Percentiles rank a stretch among this genome's conserved stretches.
Evolutionary conservation across 345 rosid species (phyloP).

Genomic region (Eucalyptus tenuipes): DNA sequence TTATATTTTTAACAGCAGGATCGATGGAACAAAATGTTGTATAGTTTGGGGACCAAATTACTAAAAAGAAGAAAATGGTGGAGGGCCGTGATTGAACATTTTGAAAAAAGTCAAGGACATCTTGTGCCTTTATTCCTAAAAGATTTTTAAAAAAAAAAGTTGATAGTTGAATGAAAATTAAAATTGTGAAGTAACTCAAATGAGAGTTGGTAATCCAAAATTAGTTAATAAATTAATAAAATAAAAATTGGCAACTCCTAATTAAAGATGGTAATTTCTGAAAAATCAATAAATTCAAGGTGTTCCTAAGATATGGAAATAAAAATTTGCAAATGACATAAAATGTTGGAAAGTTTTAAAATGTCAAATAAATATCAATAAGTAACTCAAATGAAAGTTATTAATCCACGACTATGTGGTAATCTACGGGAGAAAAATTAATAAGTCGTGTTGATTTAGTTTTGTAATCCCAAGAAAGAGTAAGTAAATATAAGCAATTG

Average conservation of each 20-base stretch:
- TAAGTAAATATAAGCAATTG: not conserved
- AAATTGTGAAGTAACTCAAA: not conserved
- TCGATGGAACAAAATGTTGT: not conserved
- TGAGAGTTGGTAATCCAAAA: not conserved
- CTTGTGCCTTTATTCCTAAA: not conserved
- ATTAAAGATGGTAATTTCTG: not conserved
- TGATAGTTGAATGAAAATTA: not conserved
- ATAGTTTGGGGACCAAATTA: not conserved
- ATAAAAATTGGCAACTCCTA: not conserved
- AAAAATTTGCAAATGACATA: not conserved
- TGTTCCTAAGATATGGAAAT: not conserved
- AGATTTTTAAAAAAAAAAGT: not conserved
- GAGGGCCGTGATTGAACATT: not conserved
- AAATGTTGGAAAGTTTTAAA: not conserved
- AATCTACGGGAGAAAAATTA: fast-evolving
- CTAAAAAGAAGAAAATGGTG: not conserved
- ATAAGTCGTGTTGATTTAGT: not conserved
- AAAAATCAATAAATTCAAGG: not conserved
- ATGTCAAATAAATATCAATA: not conserved
- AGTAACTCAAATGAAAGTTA: not conserved
- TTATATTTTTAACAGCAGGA: not conserved
- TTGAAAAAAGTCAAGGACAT: not conserved
- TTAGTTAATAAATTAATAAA: too few species aligned
- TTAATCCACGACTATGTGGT: not conserved
- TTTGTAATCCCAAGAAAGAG: not conserved